These are phyloP conservation scores for Areca catechu DNA, from an alignment of 176 grass and related monocot genomes.

Conservation along the genomic window DNA sequence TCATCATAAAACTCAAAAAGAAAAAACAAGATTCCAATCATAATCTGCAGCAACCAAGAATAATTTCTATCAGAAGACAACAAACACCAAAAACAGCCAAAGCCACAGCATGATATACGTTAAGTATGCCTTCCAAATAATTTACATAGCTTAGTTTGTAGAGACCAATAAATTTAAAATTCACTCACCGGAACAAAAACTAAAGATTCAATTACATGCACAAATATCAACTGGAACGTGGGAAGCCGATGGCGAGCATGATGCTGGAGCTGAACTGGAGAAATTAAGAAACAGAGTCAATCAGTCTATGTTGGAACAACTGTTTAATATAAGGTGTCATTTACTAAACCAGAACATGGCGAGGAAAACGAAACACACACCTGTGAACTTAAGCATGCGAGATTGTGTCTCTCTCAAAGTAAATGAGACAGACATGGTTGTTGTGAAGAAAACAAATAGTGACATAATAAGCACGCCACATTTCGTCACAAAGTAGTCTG, in stretches of 20 bases:
- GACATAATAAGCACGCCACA: slow-evolving; percentile 97
- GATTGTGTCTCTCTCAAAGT: slow-evolving; percentile 96
- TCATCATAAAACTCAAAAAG: slow-evolving; percentile 99
- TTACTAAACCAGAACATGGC: background rate
- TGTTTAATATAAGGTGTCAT: background rate
- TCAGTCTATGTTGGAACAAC: background rate
- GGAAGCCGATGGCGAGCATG: slow-evolving; percentile 91
- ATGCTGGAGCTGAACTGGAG: slow-evolving; percentile 98
- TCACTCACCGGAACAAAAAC: slow-evolving; percentile 94
- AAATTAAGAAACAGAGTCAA: slow-evolving; percentile 22
- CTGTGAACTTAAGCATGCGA: slow-evolving; percentile 97
- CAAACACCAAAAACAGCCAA: slow-evolving; percentile 6
- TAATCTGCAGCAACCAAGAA: slow-evolving; percentile 52
- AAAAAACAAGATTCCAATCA: slow-evolving; percentile 99
- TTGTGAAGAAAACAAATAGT: slow-evolving; percentile 99
- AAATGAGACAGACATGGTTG: slow-evolving; percentile 99
- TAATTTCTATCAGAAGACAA: slow-evolving; percentile 26
- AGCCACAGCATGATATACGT: slow-evolving; percentile 9
- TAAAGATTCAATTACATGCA: slow-evolving; percentile 97
- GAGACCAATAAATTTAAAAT: no score
- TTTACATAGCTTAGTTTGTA: no score
- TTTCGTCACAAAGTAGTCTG: slow-evolving; percentile 98
- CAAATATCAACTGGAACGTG: slow-evolving; percentile 96
- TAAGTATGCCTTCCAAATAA: background rate
- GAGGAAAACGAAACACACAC: slow-evolving; percentile 34